A percentile compares a stretch with the other conserved stretches of the same genome.
phyloP scores from a whole-genome alignment of 805 yeast genomes.

The Ascoidea rubescens region DNA sequence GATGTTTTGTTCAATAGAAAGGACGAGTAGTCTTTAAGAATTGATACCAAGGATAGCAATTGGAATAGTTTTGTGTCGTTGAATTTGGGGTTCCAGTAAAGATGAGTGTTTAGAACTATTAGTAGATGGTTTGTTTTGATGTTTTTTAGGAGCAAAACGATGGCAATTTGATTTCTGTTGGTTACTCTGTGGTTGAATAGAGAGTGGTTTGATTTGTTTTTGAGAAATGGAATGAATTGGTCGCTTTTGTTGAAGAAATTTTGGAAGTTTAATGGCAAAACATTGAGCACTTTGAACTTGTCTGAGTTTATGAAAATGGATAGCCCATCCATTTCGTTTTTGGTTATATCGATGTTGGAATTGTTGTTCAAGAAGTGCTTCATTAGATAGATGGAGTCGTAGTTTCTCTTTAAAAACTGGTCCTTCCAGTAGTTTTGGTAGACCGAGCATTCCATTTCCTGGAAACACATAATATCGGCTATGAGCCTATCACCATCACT shows the following conservation, averaged over 20 bases:
- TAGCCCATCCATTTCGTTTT: constrained; percentile 31
- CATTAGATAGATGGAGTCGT: constrained; percentile 21
- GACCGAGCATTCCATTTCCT: constrained; percentile 21
- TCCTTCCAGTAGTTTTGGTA: constrained; percentile 18
- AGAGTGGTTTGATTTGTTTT: background rate
- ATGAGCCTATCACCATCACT: constrained; percentile 14
- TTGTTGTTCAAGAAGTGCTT: constrained; percentile 28
- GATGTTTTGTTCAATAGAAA: constrained; percentile 11
- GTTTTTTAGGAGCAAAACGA: constrained; percentile 23
- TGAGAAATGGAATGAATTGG: background rate
- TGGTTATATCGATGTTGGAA: constrained; percentile 16
- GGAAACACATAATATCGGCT: constrained; percentile 30
- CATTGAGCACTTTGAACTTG: constrained; percentile 17
- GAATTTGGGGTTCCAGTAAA: constrained; percentile 30
- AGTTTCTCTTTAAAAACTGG: constrained; percentile 12
- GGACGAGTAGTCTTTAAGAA: constrained; percentile 10
- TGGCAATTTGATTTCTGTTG: constrained; percentile 29
- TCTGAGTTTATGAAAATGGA: constrained; percentile 23
- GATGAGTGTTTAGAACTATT: constrained; percentile 27
- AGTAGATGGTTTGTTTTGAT: constrained; percentile 16
- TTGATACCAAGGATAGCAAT: constrained; percentile 18
- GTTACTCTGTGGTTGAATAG: constrained; percentile 19
- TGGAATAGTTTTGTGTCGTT: constrained; percentile 30
- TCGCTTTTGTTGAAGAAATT: background rate
- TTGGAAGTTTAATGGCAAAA: background rate